A percentile compares a stretch with the other conserved stretches of the same genome.
These are phyloP conservation scores for Coemansia sp. DNA, from an alignment of 192 early-diverging fungal species.

Conservation along the genomic window DNA sequence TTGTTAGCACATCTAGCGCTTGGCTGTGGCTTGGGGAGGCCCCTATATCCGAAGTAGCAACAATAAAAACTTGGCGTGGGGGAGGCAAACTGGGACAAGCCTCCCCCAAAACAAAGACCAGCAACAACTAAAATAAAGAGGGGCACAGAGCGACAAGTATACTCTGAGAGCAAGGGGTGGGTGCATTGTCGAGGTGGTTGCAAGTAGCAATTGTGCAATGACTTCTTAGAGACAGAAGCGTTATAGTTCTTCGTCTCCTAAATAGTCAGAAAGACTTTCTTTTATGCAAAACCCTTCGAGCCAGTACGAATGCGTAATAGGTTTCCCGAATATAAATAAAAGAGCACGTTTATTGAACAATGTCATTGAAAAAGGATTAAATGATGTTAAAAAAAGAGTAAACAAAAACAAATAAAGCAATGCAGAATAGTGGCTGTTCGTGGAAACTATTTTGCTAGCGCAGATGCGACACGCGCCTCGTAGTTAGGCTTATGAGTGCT, in stretches of 20 bases:
- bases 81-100: background rate
- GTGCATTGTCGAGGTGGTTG: background rate
- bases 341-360: background rate
- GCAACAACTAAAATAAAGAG: background rate
- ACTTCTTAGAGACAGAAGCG: background rate
- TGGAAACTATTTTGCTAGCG: constrained; percentile 17
- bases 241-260: background rate
- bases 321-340: background rate
- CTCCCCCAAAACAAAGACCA: constrained; percentile 3
- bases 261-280: background rate
- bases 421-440: constrained; percentile 3
- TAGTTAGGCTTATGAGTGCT: constrained; percentile 14
- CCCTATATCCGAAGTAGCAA: constrained; percentile 8
- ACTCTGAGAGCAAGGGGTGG: background rate
- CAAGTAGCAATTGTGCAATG: background rate
- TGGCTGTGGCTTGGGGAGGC: constrained; percentile 3
- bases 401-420: constrained; percentile 3
- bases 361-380: background rate
- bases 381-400: background rate
- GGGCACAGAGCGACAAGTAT: background rate
- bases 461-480: constrained; percentile 21
- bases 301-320: background rate
- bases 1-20: background rate
- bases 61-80: constrained; percentile 13
- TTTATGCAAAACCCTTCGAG: background rate